These are phyloP conservation scores for Tremellales sp. DNA, from an alignment of 1,284 basidiomycete species.

Conservation along the genomic window DNA sequence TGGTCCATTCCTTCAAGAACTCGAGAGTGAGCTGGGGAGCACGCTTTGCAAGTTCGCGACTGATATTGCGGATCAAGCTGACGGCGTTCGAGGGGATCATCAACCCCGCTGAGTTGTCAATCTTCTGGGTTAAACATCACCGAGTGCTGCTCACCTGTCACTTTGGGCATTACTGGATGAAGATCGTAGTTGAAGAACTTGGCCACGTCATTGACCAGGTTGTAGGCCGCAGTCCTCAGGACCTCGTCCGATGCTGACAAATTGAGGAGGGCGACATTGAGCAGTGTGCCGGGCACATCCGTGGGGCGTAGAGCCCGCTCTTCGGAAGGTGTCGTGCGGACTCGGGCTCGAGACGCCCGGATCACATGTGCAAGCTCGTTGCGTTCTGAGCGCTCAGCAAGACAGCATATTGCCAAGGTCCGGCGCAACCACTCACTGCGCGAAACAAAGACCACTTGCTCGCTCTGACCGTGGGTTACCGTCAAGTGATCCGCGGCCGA, in stretches of 20 bases:
- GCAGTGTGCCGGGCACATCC: slow-evolving; percentile 73
- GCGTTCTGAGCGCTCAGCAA: slow-evolving; percentile 54
- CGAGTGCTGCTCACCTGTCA: slow-evolving; percentile 57
- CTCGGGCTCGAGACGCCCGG: slow-evolving; percentile 29
- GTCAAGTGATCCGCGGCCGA: slow-evolving; percentile 75
- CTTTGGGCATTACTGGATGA: slow-evolving; percentile 57
- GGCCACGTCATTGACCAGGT: slow-evolving; percentile 71
- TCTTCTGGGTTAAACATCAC: not conserved
- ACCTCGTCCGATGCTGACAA: slow-evolving; percentile 67
- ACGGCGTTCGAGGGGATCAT: slow-evolving; percentile 69
- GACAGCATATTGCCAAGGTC: slow-evolving; percentile 5
- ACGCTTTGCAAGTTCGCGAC: slow-evolving; percentile 65
- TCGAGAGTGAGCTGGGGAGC: slow-evolving; percentile 77
- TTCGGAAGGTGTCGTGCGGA: slow-evolving; percentile 52
- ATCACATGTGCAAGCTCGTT: slow-evolving; percentile 61
- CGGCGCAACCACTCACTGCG: slow-evolving; percentile 20
- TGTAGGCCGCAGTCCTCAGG: slow-evolving; percentile 70
- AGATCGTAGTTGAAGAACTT: slow-evolving; percentile 72
- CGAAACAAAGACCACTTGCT: slow-evolving; percentile 37
- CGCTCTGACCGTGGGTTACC: slow-evolving; percentile 56
- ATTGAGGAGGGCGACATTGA: slow-evolving; percentile 76
- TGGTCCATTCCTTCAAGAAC: slow-evolving; percentile 75
- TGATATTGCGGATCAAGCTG: slow-evolving; percentile 62
- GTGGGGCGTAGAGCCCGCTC: slow-evolving; percentile 71
- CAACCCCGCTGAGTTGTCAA: slow-evolving; percentile 52